A percentile compares a stretch with the other conserved stretches of the same genome.
These are phyloP conservation scores for Arachis monticola DNA, from an alignment of 331 rosid species.

Conservation along the genomic window DNA sequence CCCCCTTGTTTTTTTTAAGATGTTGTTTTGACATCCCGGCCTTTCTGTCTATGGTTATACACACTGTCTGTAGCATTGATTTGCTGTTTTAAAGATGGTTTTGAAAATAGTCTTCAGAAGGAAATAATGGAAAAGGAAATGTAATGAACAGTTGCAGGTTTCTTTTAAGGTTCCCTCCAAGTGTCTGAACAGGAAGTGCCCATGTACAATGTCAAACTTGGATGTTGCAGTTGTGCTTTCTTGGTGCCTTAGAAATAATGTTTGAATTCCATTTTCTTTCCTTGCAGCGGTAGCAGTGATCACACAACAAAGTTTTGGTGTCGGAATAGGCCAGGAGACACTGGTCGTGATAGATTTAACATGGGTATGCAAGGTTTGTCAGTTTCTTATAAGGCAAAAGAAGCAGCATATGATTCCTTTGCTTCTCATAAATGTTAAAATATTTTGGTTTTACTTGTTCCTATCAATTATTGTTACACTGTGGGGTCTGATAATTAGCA, in stretches of 20 bases:
- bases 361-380: slow-evolving; percentile 67
- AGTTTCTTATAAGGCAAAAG: slow-evolving; percentile 26
- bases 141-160: neutral
- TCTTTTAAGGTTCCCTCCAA: neutral
- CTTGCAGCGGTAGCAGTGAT: slow-evolving; percentile 98
- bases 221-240: neutral
- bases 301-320: slow-evolving; percentile 98
- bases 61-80: neutral
- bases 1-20: slow-evolving; percentile 21
- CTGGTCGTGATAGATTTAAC: slow-evolving; percentile 78
- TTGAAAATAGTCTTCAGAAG: slow-evolving; percentile 1
- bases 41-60: slow-evolving; percentile 13
- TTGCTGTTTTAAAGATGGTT: slow-evolving; percentile 8
- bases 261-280: slow-evolving; percentile 11
- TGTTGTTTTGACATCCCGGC: slow-evolving; percentile 12
- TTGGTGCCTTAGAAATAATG: neutral
- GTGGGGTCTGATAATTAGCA: slow-evolving; percentile 8
- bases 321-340: slow-evolving; percentile 98
- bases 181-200: neutral
- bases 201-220: neutral
- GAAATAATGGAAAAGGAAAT: slow-evolving; percentile 2
- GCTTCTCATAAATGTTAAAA: slow-evolving; percentile 1
- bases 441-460: neutral
- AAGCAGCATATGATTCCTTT: neutral
- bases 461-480: slow-evolving; percentile 13